Base-by-base conservation (phyloP, 495 filamentous ascomycete species). In the Penicillium samsonianum region DNA sequence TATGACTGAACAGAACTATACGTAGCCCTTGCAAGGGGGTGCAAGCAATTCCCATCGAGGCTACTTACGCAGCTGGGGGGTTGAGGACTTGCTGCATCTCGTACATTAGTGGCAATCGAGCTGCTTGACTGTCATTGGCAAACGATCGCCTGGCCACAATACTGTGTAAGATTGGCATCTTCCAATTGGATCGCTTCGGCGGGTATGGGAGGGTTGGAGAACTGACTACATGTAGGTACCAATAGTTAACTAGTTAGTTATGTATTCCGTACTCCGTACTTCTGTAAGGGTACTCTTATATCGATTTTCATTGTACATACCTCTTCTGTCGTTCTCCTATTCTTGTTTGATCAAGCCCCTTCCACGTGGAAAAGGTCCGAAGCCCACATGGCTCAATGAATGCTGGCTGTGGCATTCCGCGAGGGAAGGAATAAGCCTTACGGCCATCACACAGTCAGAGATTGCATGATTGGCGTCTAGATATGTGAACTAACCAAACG, bases 31-130 rank as follows among this genome's bases (percentile, higher is more conserved):
- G 61, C 58, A 65, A 59, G 58, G 53, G 44, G 62, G 7, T 60
- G 57, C 50, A 65, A 57, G 50, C 55, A 63, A 58, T 62, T 65
- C 23, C 22, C 40, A 61, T 64, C 58, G 20, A 49, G 61, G 22
- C 64, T 56, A 56, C 58, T 20, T 25, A 14, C 30, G 56, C 57
- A 55, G 57, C 9, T 45, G n/a, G 49, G 31, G 31, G 16, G 35
- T 38, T 25, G 22, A 52, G 22, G 7, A 31, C 11, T 53, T 28
- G 25, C 28, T 60, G 49, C 49, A 60, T 51, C 42, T 37, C 35
- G 11, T 47, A 53, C 51, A 59, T 44, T 28, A 42, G 46, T 43
- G 20, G 30, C 16, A n/a, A 33, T 37, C 12, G 50, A 16, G 16
- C 8, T n/a, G 26, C 22, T 50, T 48, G 19, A 35, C 41, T 48